Conservation (phyloP, 768 basidiomycete genomes). For the Lactarius indigo region DNA sequence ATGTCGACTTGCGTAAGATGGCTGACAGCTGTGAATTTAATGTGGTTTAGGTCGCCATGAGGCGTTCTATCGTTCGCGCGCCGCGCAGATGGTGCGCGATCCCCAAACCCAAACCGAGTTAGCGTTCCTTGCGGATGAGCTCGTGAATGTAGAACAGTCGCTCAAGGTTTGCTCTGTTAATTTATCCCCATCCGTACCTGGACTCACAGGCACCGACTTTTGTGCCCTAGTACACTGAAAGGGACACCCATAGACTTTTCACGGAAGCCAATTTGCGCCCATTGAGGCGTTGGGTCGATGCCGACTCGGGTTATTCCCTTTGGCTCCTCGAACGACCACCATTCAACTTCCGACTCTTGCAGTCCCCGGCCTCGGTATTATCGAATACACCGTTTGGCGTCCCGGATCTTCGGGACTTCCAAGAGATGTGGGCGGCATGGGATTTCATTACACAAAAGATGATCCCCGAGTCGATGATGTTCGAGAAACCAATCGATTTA, state of each 20-base stretch:
- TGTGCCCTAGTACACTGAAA: constrained; percentile 65
- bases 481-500: constrained; percentile 88
- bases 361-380: constrained; percentile 35
- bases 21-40: not conserved
- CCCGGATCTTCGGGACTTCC: constrained; percentile 78
- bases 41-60: constrained; percentile 64
- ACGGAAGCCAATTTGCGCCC: constrained; percentile 72
- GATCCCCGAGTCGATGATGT: constrained; percentile 84
- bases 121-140: constrained; percentile 64
- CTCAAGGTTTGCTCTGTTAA: constrained; percentile 59
- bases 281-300: constrained; percentile 83
- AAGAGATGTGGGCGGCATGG: constrained; percentile 83
- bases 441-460: constrained; percentile 79
- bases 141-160: constrained; percentile 82
- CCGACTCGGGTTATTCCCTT: constrained; percentile 66
- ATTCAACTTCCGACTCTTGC: constrained; percentile 68
- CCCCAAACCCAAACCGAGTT: constrained; percentile 44
- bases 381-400: constrained; percentile 53
- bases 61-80: constrained; percentile 73
- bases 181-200: not conserved
- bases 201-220: not conserved
- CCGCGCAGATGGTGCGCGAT: constrained; percentile 52
- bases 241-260: constrained; percentile 69
- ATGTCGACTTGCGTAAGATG: not conserved
- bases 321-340: constrained; percentile 89